Evolutionary conservation across 164 flowering plant genomes (phyloP), one percentile per base, ranked within the genome.

Genomic region (Euptelea pleiosperma): DNA sequence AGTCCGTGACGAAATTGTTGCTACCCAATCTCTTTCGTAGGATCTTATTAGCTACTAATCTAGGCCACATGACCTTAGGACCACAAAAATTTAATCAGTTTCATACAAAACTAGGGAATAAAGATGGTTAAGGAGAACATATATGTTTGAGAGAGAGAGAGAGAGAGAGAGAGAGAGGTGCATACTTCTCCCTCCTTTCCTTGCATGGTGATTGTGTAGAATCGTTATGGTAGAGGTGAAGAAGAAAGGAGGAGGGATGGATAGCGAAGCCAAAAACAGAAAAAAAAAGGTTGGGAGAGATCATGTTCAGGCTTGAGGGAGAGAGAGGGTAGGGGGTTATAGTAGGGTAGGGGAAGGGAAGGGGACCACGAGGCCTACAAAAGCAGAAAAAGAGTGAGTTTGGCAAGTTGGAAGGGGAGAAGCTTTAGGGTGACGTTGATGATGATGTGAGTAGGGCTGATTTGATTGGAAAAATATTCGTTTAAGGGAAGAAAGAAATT

Each of bases 31-130:
- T 70, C 63, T 70, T 82, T 12, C 72, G 59, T 2, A 82, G 75
- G 43, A 82, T 33, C 75, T 82, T 84, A 58, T 67, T 80, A 4
- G 73, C 85, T n/a, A 84, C 78, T 44, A 80, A 69, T 60, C 70
- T 72, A 8, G 83, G 85, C 91, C 91, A 82, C 81, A 80, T 82
- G 65, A 81, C 77, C 84, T 83, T 54, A 5, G 61, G 66, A 48
- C 46, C 21, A 64, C 40, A 46, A 4, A 33, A 14, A 18, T 33
- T 30, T 34, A 43, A 16, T 39, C 19, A 40, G 25, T 11, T 14
- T 21, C 28, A 24, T 19, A 10, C 24, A 30, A 43, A 16, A 25
- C 36, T 15, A 12, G 2, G n/a, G 21, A 16, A 10, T 29, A 25
- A 11, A 37, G 25, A 7, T 31, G 34, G 34, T 31, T 31, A 3